A percentile compares a stretch with the other conserved stretches of the same genome.
Conservation (phyloP, 2,329 filamentous ascomycete species). For the Ceratocystiopsis brevicomis region DNA sequence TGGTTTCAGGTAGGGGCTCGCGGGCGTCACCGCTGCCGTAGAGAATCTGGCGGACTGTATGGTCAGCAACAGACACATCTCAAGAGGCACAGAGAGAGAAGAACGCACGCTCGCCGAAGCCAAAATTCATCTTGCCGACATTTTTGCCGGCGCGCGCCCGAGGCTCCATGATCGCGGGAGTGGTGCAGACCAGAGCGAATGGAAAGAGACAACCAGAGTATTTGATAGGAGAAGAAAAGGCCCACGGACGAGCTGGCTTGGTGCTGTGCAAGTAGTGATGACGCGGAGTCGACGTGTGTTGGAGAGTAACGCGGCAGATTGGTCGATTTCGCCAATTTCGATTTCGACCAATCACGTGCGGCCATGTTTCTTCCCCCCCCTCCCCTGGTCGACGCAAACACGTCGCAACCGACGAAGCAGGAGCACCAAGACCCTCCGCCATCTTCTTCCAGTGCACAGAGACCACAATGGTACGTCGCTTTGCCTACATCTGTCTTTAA, state of each 20-base stretch:
- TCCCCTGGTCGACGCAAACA: background rate
- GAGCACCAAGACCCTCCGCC: too few species aligned
- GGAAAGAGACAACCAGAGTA: background rate
- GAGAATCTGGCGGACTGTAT: conserved; percentile 50
- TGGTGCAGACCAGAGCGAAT: too few species aligned
- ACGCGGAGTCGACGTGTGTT: background rate
- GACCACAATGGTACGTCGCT: too few species aligned
- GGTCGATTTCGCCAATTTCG: background rate
- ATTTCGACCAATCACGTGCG: background rate
- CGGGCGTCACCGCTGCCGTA: conserved; percentile 64
- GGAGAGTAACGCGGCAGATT: too few species aligned
- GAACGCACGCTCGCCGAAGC: conserved; percentile 44
- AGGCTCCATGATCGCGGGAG: conserved; percentile 43
- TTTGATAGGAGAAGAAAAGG: too few species aligned
- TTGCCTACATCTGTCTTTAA: background rate
- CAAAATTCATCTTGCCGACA: conserved; percentile 69
- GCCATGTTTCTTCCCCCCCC: background rate
- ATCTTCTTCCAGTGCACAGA: too few species aligned
- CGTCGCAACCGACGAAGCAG: background rate
- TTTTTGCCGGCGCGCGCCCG: conserved; percentile 61
- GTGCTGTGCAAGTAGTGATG: too few species aligned
- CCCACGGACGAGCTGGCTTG: too few species aligned
- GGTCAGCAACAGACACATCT: background rate
- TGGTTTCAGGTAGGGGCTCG: conserved; percentile 62
- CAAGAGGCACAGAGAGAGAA: background rate